Conservation (phyloP, 768 basidiomycete species). For the Scleroderma citrinum region DNA sequence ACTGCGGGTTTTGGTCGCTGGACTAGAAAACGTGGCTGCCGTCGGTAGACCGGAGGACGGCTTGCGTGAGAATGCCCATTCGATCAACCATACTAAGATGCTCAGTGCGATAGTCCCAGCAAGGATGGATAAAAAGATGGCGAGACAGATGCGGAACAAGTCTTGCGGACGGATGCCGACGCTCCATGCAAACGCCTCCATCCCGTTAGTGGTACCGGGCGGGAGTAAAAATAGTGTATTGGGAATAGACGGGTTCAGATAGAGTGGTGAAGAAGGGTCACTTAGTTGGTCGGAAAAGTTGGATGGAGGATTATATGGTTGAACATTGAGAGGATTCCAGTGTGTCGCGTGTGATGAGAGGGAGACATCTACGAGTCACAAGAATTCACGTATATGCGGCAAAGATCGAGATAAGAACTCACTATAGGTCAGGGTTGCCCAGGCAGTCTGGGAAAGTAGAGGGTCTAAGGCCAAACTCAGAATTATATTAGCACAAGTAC, state of each 20-base stretch:
- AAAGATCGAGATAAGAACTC: conserved; percentile 19
- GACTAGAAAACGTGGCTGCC: conserved; percentile 12
- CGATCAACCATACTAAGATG: conserved; percentile 65
- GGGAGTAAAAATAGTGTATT: conserved; percentile 76
- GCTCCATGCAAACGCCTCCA: conserved; percentile 78
- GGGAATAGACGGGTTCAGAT: conserved; percentile 57
- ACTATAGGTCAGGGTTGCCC: conserved; percentile 82
- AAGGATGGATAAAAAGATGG: conserved; percentile 75
- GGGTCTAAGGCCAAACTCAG: conserved; percentile 55
- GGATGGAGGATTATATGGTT: conserved; percentile 58
- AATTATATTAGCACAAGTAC: neutral
- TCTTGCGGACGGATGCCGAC: conserved; percentile 80
- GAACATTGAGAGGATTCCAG: conserved; percentile 62
- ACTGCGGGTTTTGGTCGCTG: conserved; percentile 25
- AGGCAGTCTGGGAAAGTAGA: conserved; percentile 80
- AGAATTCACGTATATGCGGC: conserved; percentile 5
- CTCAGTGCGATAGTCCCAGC: conserved; percentile 68
- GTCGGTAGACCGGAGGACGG: conserved; percentile 14
- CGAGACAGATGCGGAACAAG: conserved; percentile 76
- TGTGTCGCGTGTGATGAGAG: conserved; percentile 50
- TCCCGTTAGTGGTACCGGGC: conserved; percentile 51
- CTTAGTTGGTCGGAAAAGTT: conserved; percentile 67
- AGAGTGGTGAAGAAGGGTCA: conserved; percentile 70
- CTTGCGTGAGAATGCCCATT: conserved; percentile 40
- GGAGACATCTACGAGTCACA: conserved; percentile 56